A percentile compares a stretch with the other conserved stretches of the same genome.
phyloP scores from a whole-genome alignment of 192 early-diverging fungal genomes.

The Coemansia umbellata region DNA sequence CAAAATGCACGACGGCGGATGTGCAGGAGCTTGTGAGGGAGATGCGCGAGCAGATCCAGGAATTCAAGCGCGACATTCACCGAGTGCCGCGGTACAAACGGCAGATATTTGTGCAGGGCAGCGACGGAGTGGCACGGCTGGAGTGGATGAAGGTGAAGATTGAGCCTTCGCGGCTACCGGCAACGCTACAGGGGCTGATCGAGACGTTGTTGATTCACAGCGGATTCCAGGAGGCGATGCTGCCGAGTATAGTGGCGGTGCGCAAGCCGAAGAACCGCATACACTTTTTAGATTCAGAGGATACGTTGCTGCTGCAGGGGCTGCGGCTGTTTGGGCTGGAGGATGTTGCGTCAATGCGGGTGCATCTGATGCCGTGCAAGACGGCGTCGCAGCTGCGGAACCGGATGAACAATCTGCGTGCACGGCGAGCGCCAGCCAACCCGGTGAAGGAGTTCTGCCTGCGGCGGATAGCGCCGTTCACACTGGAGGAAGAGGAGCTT shows the following conservation, averaged over 20 bases:
- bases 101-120: conserved; percentile 44
- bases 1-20: conserved; percentile 23
- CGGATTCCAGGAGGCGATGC: conserved; percentile 34
- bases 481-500: conserved; percentile 51
- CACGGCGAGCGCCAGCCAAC: conserved; percentile 33
- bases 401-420: conserved; percentile 47
- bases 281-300: conserved; percentile 47
- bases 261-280: conserved; percentile 53
- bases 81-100: conserved; percentile 34
- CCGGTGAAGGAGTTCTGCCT: conserved; percentile 50
- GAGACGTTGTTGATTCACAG: conserved; percentile 24
- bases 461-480: conserved; percentile 47
- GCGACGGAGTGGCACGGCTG: conserved; percentile 39
- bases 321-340: conserved; percentile 51
- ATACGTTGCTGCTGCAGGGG: conserved; percentile 39
- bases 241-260: conserved; percentile 44
- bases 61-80: conserved; percentile 46
- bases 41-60: conserved; percentile 30
- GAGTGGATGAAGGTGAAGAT: conserved; percentile 42
- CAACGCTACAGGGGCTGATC: conserved; percentile 30
- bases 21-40: conserved; percentile 23
- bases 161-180: conserved; percentile 26
- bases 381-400: conserved; percentile 52
- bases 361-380: conserved; percentile 52
- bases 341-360: conserved; percentile 45